These are phyloP conservation scores for Manihot esculenta DNA, from an alignment of 441 rosid genomes.

Conservation along the genomic window DNA sequence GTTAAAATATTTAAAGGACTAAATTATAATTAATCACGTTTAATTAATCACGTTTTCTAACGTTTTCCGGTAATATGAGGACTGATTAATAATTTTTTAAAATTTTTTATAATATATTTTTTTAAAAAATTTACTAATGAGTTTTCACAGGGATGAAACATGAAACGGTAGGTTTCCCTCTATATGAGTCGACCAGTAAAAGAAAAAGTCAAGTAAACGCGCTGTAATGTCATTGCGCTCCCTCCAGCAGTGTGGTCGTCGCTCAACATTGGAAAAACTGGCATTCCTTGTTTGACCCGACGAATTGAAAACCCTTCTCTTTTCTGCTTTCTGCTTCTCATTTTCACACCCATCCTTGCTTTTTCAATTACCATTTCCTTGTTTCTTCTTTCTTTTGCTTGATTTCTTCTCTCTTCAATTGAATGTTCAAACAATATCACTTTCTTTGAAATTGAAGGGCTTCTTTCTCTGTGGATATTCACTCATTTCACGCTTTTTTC, in stretches of 20 bases:
- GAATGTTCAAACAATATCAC: slow-evolving; percentile 9
- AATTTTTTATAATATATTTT: too few species aligned
- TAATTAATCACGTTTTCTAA: too few species aligned
- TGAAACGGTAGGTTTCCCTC: too few species aligned
- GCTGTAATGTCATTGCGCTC: not conserved
- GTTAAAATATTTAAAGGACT: too few species aligned
- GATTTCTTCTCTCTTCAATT: not conserved
- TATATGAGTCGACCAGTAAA: too few species aligned
- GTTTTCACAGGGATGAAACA: too few species aligned
- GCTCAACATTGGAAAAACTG: slow-evolving; percentile 2
- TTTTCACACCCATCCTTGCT: not conserved
- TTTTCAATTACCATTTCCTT: not conserved
- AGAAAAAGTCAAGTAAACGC: slow-evolving; percentile 2
- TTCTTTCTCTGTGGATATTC: not conserved
- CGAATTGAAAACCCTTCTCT: not conserved
- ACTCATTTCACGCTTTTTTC: not conserved
- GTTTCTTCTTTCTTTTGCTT: not conserved
- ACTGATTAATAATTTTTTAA: too few species aligned
- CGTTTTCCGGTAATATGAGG: too few species aligned
- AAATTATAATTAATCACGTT: too few species aligned
- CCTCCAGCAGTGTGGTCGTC: not conserved
- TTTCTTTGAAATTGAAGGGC: not conserved
- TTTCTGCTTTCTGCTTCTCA: not conserved
- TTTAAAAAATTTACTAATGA: too few species aligned
- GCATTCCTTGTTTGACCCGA: slow-evolving; percentile 24